These are phyloP conservation scores for Phytophthora podocarpi DNA, from an alignment of 352 stramenopile genomes.

Conservation along the genomic window DNA sequence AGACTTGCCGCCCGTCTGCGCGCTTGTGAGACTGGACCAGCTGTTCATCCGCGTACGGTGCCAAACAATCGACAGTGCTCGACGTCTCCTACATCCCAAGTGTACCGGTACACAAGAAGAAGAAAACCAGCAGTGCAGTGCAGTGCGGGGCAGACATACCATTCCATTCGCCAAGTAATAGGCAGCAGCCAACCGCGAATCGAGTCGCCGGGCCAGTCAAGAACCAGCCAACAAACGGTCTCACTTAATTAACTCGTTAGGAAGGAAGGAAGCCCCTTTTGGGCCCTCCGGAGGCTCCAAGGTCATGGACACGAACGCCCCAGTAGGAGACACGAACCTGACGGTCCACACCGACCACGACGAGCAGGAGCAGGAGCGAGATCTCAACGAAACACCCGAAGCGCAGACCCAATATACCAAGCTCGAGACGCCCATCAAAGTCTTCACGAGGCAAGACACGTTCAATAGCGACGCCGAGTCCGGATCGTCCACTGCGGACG, in stretches of 20 bases:
- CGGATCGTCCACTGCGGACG: not conserved
- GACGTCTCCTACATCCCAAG: too few relatives aligned
- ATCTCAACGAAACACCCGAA: too few relatives aligned
- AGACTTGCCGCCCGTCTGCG: too few relatives aligned
- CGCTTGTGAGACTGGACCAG: too few relatives aligned
- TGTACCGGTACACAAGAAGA: not conserved
- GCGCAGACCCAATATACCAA: conserved; percentile 35
- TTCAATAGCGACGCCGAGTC: conserved; percentile 44
- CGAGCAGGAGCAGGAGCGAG: too few relatives aligned
- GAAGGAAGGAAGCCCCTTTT: not conserved
- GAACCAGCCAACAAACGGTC: too few relatives aligned
- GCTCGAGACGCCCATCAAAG: conserved; percentile 43
- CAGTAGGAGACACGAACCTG: not conserved
- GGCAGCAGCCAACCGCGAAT: too few relatives aligned
- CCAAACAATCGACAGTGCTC: too few relatives aligned
- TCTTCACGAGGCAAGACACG: conserved; percentile 39
- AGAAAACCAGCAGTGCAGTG: too few relatives aligned
- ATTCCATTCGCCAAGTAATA: conserved; percentile 4
- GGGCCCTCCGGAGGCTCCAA: not conserved
- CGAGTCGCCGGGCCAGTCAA: too few relatives aligned
- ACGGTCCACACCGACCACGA: conserved; percentile 1
- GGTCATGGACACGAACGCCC: conserved; percentile 11
- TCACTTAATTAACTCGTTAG: not conserved
- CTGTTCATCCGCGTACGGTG: too few relatives aligned
- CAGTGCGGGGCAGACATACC: not conserved